Evolutionary conservation across 1,284 basidiomycete genomes (phyloP).

Genomic region (Ustilago bromivora): DNA sequence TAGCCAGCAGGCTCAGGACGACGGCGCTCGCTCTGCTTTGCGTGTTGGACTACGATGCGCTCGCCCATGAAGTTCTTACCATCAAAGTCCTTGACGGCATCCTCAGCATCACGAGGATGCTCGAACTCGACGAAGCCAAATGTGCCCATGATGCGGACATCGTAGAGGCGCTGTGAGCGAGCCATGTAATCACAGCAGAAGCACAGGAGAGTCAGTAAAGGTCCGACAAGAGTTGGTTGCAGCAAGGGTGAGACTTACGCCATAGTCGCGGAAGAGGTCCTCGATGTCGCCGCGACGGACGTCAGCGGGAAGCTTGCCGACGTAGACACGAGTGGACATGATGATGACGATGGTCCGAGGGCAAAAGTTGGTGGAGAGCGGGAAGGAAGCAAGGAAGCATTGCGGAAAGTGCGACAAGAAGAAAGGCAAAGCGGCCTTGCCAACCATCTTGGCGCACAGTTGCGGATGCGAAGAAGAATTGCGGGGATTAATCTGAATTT

Average conservation of each 20-base stretch:
- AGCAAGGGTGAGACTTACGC: conserved; percentile 47
- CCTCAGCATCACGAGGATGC: conserved; percentile 66
- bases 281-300: conserved; percentile 63
- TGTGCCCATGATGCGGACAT: conserved; percentile 66
- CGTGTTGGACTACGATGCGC: conserved; percentile 65
- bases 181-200: background rate
- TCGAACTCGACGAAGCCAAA: conserved; percentile 69
- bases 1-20: conserved; percentile 46
- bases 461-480: background rate
- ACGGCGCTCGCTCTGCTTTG: conserved; percentile 60
- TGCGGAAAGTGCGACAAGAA: conserved; percentile 5
- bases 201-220: background rate
- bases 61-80: conserved; percentile 68
- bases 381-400: conserved; percentile 4
- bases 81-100: conserved; percentile 67
- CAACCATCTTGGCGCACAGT: conserved; percentile 10
- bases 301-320: conserved; percentile 63
- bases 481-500: background rate
- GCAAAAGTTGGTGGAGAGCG: conserved; percentile 5
- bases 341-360: conserved; percentile 4
- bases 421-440: conserved; percentile 1
- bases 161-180: conserved; percentile 46
- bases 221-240: background rate
- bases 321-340: conserved; percentile 64
- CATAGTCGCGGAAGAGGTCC: conserved; percentile 67